phyloP scores from a whole-genome alignment of 2,329 filamentous ascomycete species.

The Blumeriella jaapii region DNA sequence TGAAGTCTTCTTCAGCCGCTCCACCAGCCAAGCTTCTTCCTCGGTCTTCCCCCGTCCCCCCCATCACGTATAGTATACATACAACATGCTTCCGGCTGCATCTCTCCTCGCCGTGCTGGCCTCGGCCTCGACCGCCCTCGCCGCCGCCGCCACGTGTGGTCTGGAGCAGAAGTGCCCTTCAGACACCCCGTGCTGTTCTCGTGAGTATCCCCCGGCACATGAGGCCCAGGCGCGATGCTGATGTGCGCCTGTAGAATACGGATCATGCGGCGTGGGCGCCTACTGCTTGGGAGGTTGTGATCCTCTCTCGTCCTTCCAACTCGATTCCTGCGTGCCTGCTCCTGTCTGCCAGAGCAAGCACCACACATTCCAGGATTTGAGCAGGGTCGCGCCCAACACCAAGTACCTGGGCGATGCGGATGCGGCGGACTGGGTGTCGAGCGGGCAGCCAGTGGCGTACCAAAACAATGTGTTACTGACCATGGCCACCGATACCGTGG shows the following conservation, averaged over 20 bases:
- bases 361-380: constrained; percentile 62
- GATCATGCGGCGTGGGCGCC: constrained; percentile 83
- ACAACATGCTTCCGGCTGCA: constrained; percentile 23
- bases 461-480: constrained; percentile 68
- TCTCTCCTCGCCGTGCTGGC: constrained; percentile 18
- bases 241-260: constrained; percentile 55
- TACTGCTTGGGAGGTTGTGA: constrained; percentile 96
- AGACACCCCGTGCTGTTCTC: constrained; percentile 65
- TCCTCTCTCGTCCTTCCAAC: constrained; percentile 66
- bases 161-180: constrained; percentile 54
- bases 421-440: constrained; percentile 77
- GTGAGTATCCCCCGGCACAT: constrained; percentile 37
- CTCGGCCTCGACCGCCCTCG: constrained; percentile 18
- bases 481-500: constrained; percentile 76
- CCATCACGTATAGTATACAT: constrained; percentile 11
- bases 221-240: background rate
- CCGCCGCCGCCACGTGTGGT: constrained; percentile 31
- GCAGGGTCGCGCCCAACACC: constrained; percentile 58
- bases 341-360: constrained; percentile 68
- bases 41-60: too few relatives aligned
- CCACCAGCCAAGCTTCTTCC: too few relatives aligned
- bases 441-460: constrained; percentile 60
- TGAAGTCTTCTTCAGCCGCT: too few relatives aligned
- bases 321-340: constrained; percentile 75
- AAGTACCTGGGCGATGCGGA: constrained; percentile 79